Conservation (phyloP, 2,329 filamentous ascomycete genomes). For the Xylariaceae sp. region DNA sequence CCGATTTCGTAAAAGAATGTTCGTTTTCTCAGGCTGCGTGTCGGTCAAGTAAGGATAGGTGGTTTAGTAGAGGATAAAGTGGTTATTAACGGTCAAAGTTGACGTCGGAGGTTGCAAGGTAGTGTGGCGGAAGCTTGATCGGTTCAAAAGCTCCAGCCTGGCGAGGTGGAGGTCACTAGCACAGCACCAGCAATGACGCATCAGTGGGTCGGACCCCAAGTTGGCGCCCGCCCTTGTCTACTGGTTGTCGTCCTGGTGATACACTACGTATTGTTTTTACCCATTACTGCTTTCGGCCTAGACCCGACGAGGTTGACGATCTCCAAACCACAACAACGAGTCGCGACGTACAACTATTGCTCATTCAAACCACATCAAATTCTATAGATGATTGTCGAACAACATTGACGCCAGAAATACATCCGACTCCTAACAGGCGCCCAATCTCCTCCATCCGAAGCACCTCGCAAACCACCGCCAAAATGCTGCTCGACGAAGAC, state of each 20-base stretch:
- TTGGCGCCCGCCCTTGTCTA: no score
- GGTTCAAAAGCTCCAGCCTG: no score
- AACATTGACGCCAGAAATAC: not conserved
- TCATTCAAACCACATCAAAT: not conserved
- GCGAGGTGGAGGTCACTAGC: no score
- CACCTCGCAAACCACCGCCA: constrained; percentile 35
- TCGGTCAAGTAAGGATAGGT: no score
- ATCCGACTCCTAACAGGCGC: no score
- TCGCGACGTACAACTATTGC: no score
- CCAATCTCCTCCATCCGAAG: not conserved
- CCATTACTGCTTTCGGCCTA: constrained; percentile 18
- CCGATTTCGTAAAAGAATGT: no score
- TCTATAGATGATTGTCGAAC: not conserved
- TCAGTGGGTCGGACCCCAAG: not conserved
- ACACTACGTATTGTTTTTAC: constrained; percentile 25
- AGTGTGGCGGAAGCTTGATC: no score
- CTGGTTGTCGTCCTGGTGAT: constrained; percentile 31
- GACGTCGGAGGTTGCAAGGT: no score
- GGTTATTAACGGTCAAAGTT: no score
- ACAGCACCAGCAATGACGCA: constrained; percentile 1
- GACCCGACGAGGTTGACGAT: not conserved
- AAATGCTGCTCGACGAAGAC: constrained; percentile 92
- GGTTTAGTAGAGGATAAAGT: no score
- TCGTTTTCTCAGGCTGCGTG: no score
- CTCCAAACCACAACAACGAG: not conserved